Base-by-base conservation (phyloP, 306 rosid genomes). In the Inga oerstediana region DNA sequence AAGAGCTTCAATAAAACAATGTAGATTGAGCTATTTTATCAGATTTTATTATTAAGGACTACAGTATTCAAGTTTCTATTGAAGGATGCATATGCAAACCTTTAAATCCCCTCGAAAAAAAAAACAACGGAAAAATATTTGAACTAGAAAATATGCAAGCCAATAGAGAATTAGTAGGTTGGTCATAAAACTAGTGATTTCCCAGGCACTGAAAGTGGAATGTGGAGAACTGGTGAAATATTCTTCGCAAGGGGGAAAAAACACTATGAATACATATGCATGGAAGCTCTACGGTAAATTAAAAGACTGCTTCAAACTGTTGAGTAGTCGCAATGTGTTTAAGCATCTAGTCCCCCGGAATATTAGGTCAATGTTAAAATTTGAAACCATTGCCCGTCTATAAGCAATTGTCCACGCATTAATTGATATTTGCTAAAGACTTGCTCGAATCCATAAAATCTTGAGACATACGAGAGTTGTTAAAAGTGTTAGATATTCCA, bases 401-500 rank as follows among this genome's bases (percentile, higher is more conserved):
- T 19, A 69, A 43, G 27, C 62, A 11, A 56, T 56, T 56, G 59
- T 54, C 67, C 19, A 8, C 8, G 32, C 77, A 72, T 56, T 43
- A 58, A 79, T 46, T 45, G 13, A 82, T 49, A 79, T 68, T 82
- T 79, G 72, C 71, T 30, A 79, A 70, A 52, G 75, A 61, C 75
- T 39, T 4, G 69, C 32, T 64, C n/a, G 62, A 78, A 62, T 49
- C 32, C 72, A 61, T 37, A 62, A 70, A 30, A 45, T 32, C 65
- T 32, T 48, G 49, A 83, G 52, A 48, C 46, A 76, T 64, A 58
- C 67, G 45, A 41, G 12, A 27, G 51, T 54, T 72, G 70, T 66
- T 82, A 70, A 72, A 83, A 80, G 68, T 20, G 72, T 39, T 49
- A 72, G 8, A 62, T 12, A 64, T 27, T 56, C 37, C 79, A n/a